Conservation (phyloP, 108 stramenopile species). For the Cyclostephanos invisitatus region DNA sequence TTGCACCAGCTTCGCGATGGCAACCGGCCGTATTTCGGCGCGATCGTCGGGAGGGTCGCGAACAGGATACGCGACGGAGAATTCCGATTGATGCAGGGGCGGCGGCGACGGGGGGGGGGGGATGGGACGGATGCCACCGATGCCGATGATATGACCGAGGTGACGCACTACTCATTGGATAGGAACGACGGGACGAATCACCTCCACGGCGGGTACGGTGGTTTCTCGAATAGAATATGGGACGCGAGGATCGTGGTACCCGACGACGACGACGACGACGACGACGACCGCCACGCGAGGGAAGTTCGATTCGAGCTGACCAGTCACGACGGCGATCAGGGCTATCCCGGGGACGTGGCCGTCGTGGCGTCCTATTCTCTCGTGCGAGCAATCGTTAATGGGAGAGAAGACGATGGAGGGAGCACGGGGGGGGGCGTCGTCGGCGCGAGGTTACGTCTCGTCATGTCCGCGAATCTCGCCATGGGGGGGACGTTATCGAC, state of each 20-base stretch:
- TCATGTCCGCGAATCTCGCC: constrained; percentile 56
- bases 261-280: not conserved
- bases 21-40: constrained; percentile 70
- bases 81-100: constrained; percentile 51
- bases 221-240: constrained; percentile 67
- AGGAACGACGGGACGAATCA: constrained; percentile 82
- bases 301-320: constrained; percentile 57
- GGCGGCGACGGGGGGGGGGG: constrained; percentile 5
- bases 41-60: constrained; percentile 81
- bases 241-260: constrained; percentile 46
- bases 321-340: constrained; percentile 77
- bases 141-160: not conserved
- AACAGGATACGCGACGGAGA: constrained; percentile 78
- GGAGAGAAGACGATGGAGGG: not conserved
- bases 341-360: constrained; percentile 73
- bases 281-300: not conserved
- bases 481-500: constrained; percentile 53
- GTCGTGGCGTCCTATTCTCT: constrained; percentile 69
- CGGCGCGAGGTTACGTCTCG: constrained; percentile 47
- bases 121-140: not conserved
- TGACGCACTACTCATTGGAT: constrained; percentile 59
- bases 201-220: constrained; percentile 80
- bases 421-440: not conserved
- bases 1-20: constrained; percentile 37
- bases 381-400: constrained; percentile 8